Percentiles rank a stretch among this genome's conserved stretches.
Conservation (phyloP, 2,329 filamentous ascomycete species). For the Plenodomus tracheiphilus region DNA sequence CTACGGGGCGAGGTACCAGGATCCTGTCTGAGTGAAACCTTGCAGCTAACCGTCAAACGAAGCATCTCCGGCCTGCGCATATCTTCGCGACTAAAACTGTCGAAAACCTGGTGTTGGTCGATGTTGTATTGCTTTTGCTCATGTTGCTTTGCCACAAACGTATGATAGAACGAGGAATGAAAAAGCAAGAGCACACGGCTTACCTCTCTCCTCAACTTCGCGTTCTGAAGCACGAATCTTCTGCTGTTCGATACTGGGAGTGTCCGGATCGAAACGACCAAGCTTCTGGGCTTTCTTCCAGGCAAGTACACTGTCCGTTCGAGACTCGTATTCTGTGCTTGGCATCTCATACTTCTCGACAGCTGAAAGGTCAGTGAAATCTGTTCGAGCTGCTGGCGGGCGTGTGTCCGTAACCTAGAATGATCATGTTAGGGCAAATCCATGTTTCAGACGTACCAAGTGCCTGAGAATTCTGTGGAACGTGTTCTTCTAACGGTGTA, state of each 20-base stretch:
- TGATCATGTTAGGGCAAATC: slow-evolving; percentile 23
- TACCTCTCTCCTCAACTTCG: slow-evolving; percentile 72
- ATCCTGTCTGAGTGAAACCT: no score
- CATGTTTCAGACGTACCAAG: slow-evolving; percentile 17
- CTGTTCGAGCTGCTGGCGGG: slow-evolving; percentile 72
- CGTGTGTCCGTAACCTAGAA: slow-evolving; percentile 77
- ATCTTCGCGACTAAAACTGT: no score
- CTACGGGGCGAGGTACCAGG: no score
- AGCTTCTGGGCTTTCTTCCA: slow-evolving; percentile 96
- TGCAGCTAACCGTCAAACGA: no score
- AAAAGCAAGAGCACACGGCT: slow-evolving; percentile 21
- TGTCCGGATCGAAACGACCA: slow-evolving; percentile 91
- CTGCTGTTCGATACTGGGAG: slow-evolving; percentile 72
- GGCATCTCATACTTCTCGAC: slow-evolving; percentile 92
- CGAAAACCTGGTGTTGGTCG: neutral
- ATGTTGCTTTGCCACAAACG: slow-evolving; percentile 14
- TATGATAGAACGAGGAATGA: slow-evolving; percentile 17
- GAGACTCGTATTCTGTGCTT: slow-evolving; percentile 80
- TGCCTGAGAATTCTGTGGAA: slow-evolving; percentile 14
- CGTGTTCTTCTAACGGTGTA: slow-evolving; percentile 6
- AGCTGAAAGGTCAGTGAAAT: slow-evolving; percentile 77
- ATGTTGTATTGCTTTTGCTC: slow-evolving; percentile 18
- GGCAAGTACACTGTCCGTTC: slow-evolving; percentile 83
- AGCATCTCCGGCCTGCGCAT: no score
- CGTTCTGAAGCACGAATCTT: slow-evolving; percentile 69